Evolutionary conservation across 768 basidiomycete genomes (phyloP), one percentile per base, ranked within the genome.

Genomic region (Mycena chlorophos): DNA sequence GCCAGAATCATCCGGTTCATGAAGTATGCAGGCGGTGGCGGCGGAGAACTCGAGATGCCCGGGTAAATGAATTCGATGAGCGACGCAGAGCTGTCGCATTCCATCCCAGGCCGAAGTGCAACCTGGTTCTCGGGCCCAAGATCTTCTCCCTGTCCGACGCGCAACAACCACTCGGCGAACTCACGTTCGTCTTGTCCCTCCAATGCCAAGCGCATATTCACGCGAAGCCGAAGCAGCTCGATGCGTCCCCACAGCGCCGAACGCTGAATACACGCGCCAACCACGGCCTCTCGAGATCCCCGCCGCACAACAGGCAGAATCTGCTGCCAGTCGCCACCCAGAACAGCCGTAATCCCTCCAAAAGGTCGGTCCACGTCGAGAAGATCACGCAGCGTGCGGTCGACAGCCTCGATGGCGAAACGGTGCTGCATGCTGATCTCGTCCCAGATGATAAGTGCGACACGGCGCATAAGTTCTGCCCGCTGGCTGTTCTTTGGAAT

Each of bases 301-400:
- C 67, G 61, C 0, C 10, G 12, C 10, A 78, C 57, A 1, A 78
- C 70, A 16, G 76, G 75, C 1, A 77, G 66, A 3, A 60, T 75
- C 59, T 78, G 77, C 20, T 68, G 66, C 30, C 71, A 77, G 57
- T 78, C 75, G 2, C 77, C 77, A 28, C 71, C 71, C 65, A 76
- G 72, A 3, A 78, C 56, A 1, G 73, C 49, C 12, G 69, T 70
- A 3, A 74, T 61, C 5, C 71, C 73, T 31, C 71, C 75, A 69
- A 72, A 78, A 5, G 63, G 64, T 3, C n/a, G 34, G 12, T 67
- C 52, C 19, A 51, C 23, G 34, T 68, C 42, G 2, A 60, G 48
- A 3, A 74, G 40, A 55, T 74, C 70, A 4, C 60, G 56, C 0
- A 73, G 39, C 0, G 69, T 68, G 1, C 64, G 40, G 51, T 77